Evolutionary conservation across 1,139 yeast species (phyloP).

Genomic region (Groenewaldozyma sp.): DNA sequence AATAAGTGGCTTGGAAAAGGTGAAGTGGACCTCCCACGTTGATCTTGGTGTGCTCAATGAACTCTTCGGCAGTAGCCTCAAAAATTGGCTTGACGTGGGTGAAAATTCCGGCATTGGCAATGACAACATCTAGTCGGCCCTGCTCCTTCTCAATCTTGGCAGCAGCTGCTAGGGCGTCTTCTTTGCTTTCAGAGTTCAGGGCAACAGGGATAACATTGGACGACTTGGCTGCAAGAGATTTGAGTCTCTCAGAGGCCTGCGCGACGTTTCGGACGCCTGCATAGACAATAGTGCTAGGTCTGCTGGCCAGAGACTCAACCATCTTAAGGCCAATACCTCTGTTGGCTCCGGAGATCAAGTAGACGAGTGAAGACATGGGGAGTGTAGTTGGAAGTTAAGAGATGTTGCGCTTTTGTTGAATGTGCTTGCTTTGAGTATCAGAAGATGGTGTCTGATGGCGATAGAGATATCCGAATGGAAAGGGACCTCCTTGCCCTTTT

Average conservation of each 20-base stretch:
- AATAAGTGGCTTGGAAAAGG: slow-evolving; percentile 3
- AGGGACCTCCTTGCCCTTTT: too few species aligned
- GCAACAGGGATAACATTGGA: slow-evolving; percentile 8
- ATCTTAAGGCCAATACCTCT: slow-evolving; percentile 8
- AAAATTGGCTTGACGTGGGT: background rate
- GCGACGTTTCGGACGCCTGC: slow-evolving; percentile 7
- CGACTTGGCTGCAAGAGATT: slow-evolving; percentile 3
- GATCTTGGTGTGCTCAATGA: slow-evolving; percentile 1
- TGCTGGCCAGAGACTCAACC: slow-evolving; percentile 4
- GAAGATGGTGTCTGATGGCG: too few species aligned
- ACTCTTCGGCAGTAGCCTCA: slow-evolving; percentile 2
- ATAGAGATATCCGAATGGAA: too few species aligned
- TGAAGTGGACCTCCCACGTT: slow-evolving; percentile 2
- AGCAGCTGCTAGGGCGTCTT: slow-evolving; percentile 6
- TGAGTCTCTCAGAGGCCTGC: slow-evolving; percentile 5
- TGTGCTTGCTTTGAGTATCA: too few species aligned
- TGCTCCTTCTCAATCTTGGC: slow-evolving; percentile 6
- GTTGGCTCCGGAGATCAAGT: slow-evolving; percentile 9
- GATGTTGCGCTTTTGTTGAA: too few species aligned
- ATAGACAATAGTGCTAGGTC: slow-evolving; percentile 5
- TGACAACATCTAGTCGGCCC: slow-evolving; percentile 9
- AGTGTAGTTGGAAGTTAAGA: too few species aligned
- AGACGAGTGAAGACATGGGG: too few species aligned
- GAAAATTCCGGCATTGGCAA: slow-evolving; percentile 10
- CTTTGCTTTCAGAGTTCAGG: slow-evolving; percentile 6